A percentile compares a stretch with the other conserved stretches of the same genome.
Evolutionary conservation across 2,329 filamentous ascomycete genomes (phyloP).

Genomic region (Stagonosporopsis chrysanthemi): DNA sequence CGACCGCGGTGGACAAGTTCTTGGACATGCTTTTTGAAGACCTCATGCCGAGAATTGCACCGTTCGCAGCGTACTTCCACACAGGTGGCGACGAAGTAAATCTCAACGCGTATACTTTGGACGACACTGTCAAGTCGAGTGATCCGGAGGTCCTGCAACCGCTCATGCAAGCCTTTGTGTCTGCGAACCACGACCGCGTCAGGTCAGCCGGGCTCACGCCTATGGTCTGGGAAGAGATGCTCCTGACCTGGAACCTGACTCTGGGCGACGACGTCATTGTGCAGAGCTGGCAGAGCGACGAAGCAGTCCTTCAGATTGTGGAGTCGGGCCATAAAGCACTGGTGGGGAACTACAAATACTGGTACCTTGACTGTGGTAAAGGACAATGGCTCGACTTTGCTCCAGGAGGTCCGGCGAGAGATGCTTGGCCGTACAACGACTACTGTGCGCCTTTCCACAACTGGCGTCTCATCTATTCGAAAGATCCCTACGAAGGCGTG

Average conservation of each 20-base stretch:
- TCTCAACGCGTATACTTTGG: slow-evolving; percentile 74
- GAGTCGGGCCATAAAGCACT: slow-evolving; percentile 73
- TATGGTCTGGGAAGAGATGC: slow-evolving; percentile 89
- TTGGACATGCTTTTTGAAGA: slow-evolving; percentile 77
- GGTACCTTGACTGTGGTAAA: slow-evolving; percentile 85
- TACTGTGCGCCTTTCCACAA: slow-evolving; percentile 83
- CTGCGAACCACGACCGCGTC: slow-evolving; percentile 72
- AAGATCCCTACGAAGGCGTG: slow-evolving; percentile 71
- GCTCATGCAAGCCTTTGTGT: slow-evolving; percentile 78
- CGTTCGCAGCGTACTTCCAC: slow-evolving; percentile 80
- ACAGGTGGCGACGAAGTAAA: slow-evolving; percentile 90
- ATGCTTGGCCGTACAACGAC: slow-evolving; percentile 74
- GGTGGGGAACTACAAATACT: slow-evolving; percentile 78
- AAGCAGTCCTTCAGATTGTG: slow-evolving; percentile 67
- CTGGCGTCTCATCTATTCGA: slow-evolving; percentile 82
- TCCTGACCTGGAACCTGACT: slow-evolving; percentile 78
- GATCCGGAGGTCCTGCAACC: slow-evolving; percentile 71
- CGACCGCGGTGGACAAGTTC: slow-evolving; percentile 72
- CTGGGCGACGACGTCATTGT: slow-evolving; percentile 75
- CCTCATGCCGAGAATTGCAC: slow-evolving; percentile 66
- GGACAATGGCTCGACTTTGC: slow-evolving; percentile 80
- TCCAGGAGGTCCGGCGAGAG: slow-evolving; percentile 59
- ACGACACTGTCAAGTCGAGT: slow-evolving; percentile 72
- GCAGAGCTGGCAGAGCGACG: slow-evolving; percentile 77
- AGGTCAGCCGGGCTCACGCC: slow-evolving; percentile 71